Evolutionary conservation across 140 eudicot genomes (phyloP), one percentile per base, ranked within the genome.

Genomic region (Anethum foeniculum): DNA sequence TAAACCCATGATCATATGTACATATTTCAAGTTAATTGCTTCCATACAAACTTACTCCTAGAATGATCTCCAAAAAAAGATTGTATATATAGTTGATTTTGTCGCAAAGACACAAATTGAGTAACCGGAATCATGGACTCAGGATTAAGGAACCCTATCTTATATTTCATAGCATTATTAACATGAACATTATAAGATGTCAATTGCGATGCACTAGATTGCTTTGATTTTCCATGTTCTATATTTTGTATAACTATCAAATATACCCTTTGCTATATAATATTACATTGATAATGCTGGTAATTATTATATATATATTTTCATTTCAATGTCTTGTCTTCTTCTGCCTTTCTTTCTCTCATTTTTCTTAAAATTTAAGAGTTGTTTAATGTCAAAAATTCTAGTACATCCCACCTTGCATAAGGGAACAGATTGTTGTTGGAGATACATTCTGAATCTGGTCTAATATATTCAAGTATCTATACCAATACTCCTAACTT

Each of bases 361-460:
- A 12, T 30, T 28, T 28, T 6, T 25, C 8, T 56, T 25, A 25
- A 28, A 67, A 32, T 12, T 30, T 13, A 68, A 13, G 38, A 6
- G 18, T 13, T 72, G 13, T 39, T 25, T 9, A n/a, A 41, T 13
- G 36, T 13, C 56, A 1, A 25, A n/a, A 74, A 74, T 13, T 25
- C 12, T 4, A 46, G 27, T 44, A 75, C 79, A 75, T 75, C 79
- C 62, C 79, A 44, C 62, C 65, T 48, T 6, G 64, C 78, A 44
- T 13, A 47, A 25, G 41, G 79, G 43, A 32, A 75, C 79, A 75
- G 23, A 47, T 41, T 73, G 39, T 75, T 44, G 79, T 25, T 75
- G 49, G 60, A 75, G 52, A 75, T 75, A 16, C 60, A 46, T 44
- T 30, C 58, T 75, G 79, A 75, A 75, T 75, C 62, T 46, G 60